phyloP scores from a whole-genome alignment of 176 grass and related monocot genomes.

The Carex pumila region DNA sequence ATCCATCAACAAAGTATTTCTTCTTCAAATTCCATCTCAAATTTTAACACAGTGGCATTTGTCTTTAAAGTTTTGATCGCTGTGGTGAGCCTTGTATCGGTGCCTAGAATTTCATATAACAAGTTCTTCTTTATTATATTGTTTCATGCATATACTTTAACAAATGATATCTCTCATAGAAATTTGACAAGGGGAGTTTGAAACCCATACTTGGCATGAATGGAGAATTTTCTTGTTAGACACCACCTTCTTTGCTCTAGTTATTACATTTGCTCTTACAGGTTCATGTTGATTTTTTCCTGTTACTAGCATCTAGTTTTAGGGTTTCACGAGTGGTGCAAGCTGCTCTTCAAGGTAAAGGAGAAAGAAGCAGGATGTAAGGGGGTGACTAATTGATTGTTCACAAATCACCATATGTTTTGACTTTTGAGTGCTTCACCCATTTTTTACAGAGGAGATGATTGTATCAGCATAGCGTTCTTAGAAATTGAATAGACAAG shows the following conservation, averaged over 20 bases:
- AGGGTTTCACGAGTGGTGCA: neutral
- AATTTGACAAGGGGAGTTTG: neutral
- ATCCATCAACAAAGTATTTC: too few relatives aligned
- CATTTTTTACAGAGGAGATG: neutral
- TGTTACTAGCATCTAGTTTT: neutral
- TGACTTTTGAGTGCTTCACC: too few relatives aligned
- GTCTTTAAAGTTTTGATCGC: neutral
- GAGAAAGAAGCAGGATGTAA: neutral
- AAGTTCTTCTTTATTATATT: neutral
- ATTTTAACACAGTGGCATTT: neutral
- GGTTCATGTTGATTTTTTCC: neutral
- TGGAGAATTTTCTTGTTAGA: neutral
- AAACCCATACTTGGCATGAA: neutral
- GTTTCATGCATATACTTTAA: neutral
- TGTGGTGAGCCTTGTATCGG: neutral
- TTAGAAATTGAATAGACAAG: neutral
- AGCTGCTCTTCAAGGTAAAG: neutral
- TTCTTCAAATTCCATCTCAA: too few relatives aligned
- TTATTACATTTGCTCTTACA: neutral
- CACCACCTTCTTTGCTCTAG: neutral
- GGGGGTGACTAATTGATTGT: neutral
- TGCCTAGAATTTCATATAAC: neutral
- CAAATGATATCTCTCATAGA: neutral
- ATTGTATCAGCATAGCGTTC: neutral
- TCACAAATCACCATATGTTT: neutral